Base-by-base conservation (phyloP, 352 stramenopile species). In the Phytophthora fragariae region DNA sequence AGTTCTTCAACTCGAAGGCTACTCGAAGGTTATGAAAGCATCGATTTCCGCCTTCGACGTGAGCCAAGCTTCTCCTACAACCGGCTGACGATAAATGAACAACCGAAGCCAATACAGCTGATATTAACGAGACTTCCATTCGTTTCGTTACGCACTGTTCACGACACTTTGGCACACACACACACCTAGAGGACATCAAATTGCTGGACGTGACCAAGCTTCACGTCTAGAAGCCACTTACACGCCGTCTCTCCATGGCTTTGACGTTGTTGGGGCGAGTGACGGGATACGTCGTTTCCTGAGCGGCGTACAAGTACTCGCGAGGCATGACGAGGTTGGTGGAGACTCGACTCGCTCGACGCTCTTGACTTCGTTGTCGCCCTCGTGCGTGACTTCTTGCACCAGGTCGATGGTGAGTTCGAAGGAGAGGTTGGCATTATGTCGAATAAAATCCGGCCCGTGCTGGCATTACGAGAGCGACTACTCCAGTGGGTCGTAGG, bases 401-500 rank as follows among this genome's bases (percentile, higher is more conserved):
- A 21, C 19, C 19, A 21, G 0, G 19, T 21, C 19, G 19, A 21
- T 21, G 19, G 19, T 21, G 19, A 21, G 19, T 21, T 21, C 19
- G 19, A 37, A n/a, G 57, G 41, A 0, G 68, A 73, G 1, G 53
- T 35, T 27, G 61, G 62, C 52, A 69, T 57, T 15, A 69, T 53
- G 11, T 64, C 56, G 19, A 21, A 21, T 21, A 31, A 72, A 21
- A 55, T 73, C 76, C 66, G 61, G 19, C 86, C 79, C 12, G 77
- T 68, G 73, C 81, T 90, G 35, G 75, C 72, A 67, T 81, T 86
- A 62, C 80, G 82, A 54, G 79, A 88, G 47, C 79, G 80, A 61
- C 77, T 86, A 15, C 81, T 69, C 81, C 81, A 88, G 37, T 72
- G 77, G 76, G 49, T 70, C 86, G 79, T 85, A 83, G 9, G 81